Evolutionary conservation across 202 grass and related monocot species (phyloP).

Genomic region (Eragrostis tef): DNA sequence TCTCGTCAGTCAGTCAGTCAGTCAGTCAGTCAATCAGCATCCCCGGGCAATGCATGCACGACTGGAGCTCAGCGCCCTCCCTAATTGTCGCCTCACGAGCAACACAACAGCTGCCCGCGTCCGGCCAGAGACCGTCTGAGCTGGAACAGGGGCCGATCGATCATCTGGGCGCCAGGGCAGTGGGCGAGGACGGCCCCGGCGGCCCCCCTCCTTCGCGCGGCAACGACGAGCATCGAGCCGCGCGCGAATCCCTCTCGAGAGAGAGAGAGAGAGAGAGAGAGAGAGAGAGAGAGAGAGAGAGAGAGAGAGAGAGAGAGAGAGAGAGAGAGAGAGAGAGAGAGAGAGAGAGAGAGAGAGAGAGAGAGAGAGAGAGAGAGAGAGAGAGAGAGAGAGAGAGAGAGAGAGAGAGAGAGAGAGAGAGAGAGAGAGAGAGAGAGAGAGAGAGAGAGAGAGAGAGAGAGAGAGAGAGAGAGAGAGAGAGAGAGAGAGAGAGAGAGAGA

Average conservation of each 20-base stretch:
- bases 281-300: background rate
- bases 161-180: background rate
- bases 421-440: background rate
- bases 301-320: background rate
- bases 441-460: background rate
- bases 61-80: conserved; percentile 19
- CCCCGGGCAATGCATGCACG: background rate
- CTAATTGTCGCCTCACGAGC: conserved; percentile 56
- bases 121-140: conserved; percentile 1
- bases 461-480: background rate
- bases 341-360: background rate
- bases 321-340: background rate
- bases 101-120: conserved; percentile 44
- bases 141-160: background rate
- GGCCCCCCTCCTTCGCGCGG: too few species aligned
- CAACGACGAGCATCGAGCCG: conserved; percentile 23
- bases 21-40: conserved; percentile 1
- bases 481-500: background rate
- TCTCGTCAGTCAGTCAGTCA: conserved; percentile 28
- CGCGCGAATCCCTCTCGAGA: conserved; percentile 55
- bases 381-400: background rate
- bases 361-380: background rate
- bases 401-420: background rate
- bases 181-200: background rate
- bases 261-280: background rate